phyloP scores from a whole-genome alignment of 1,284 basidiomycete genomes.

The Irpex sp. region DNA sequence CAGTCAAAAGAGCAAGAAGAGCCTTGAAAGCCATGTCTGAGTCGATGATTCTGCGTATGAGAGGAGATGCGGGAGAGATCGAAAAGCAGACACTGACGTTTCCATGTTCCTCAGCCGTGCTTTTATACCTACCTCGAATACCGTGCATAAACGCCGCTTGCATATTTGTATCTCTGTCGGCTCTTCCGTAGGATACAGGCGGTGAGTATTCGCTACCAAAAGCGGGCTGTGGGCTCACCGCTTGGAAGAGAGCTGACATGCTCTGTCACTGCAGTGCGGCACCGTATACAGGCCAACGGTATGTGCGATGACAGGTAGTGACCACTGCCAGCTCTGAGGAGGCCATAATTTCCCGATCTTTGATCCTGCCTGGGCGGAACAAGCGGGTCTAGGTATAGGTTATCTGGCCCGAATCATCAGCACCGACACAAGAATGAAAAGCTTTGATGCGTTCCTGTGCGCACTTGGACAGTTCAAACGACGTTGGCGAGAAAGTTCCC shows the following conservation, averaged over 20 bases:
- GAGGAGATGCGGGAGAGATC: not conserved
- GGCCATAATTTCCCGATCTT: not conserved
- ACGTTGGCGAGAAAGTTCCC: not conserved
- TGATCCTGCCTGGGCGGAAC: not conserved
- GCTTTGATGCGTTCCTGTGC: not conserved
- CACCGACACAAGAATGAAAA: not conserved
- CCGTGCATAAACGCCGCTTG: not conserved
- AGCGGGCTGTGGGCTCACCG: not conserved
- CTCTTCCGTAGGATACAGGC: not conserved
- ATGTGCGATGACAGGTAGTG: not conserved
- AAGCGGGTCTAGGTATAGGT: not conserved
- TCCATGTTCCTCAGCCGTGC: not conserved
- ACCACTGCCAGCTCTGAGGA: not conserved
- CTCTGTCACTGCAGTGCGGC: not conserved
- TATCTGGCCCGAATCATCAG: not conserved
- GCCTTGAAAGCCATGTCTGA: constrained; percentile 11
- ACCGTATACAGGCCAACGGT: not conserved
- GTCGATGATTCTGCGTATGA: not conserved
- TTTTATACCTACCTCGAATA: not conserved
- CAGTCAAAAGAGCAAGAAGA: constrained; percentile 2
- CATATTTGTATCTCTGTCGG: not conserved
- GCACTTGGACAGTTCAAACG: not conserved
- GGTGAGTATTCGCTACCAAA: not conserved
- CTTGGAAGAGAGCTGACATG: not conserved
- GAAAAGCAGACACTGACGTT: not conserved